Percentiles rank a stretch among this genome's conserved stretches.
phyloP scores from a whole-genome alignment of 1,284 basidiomycete genomes.

The Microbotryomycetes sp. region DNA sequence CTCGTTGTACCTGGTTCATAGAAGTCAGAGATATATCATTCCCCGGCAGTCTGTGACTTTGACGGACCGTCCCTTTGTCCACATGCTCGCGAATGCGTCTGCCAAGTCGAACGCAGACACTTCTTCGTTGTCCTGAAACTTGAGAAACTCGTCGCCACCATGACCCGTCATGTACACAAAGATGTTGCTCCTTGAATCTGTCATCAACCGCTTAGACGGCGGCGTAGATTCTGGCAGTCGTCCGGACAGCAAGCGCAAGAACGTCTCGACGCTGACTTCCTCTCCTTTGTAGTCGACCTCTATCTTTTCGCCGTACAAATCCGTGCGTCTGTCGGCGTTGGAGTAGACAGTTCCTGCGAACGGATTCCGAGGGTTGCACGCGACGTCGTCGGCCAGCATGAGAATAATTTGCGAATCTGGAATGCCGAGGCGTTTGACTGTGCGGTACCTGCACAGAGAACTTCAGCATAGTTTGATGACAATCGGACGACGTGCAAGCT shows the following conservation, averaged over 20 bases:
- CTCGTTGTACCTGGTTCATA: slow-evolving; percentile 90
- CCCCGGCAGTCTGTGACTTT: too few relatives aligned
- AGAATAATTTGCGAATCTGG: slow-evolving; percentile 98
- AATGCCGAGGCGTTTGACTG: slow-evolving; percentile 93
- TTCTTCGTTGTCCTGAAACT: slow-evolving; percentile 98
- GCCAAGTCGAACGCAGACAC: slow-evolving; percentile 93
- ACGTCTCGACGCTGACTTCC: slow-evolving; percentile 95
- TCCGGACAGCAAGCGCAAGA: slow-evolving; percentile 80
- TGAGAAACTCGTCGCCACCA: slow-evolving; percentile 95
- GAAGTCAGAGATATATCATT: too few relatives aligned
- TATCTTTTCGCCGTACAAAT: slow-evolving; percentile 91
- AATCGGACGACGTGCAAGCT: slow-evolving; percentile 29
- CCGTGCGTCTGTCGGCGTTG: slow-evolving; percentile 65
- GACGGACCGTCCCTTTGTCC: slow-evolving; percentile 78
- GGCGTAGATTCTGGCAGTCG: slow-evolving; percentile 64
- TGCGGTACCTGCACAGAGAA: slow-evolving; percentile 68
- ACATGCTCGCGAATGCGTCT: slow-evolving; percentile 97
- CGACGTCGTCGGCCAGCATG: slow-evolving; percentile 95
- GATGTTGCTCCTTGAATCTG: slow-evolving; percentile 86
- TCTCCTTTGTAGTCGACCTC: slow-evolving; percentile 98
- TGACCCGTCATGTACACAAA: slow-evolving; percentile 99
- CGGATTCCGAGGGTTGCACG: slow-evolving; percentile 86
- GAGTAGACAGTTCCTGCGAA: slow-evolving; percentile 89
- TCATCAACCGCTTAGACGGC: slow-evolving; percentile 80
- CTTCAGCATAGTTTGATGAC: not conserved